Conservation (phyloP, 352 stramenopile species). For the Pythium chondricola region DNA sequence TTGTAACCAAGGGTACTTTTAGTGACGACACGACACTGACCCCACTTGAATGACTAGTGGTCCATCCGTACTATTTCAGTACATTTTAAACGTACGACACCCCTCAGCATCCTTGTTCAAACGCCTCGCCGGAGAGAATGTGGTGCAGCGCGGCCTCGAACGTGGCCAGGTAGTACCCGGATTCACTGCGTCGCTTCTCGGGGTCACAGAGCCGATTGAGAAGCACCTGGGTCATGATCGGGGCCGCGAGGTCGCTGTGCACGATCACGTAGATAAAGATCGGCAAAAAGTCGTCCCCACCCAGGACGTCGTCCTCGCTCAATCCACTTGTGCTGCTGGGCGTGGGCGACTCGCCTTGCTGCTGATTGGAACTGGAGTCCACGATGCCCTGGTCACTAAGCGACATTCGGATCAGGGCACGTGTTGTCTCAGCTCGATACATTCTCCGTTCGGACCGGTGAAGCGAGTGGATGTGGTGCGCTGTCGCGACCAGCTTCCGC, state of each 20-base stretch:
- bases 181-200: slow-evolving; percentile 79
- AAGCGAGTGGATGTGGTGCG: slow-evolving; percentile 65
- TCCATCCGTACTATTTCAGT: not conserved
- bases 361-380: not conserved
- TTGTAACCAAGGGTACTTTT: too few species aligned
- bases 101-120: too few species aligned
- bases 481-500: slow-evolving; percentile 67
- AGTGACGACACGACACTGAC: too few species aligned
- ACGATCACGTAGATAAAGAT: slow-evolving; percentile 90
- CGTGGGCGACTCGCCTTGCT: not conserved
- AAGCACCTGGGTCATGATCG: slow-evolving; percentile 77
- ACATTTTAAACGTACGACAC: not conserved
- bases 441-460: slow-evolving; percentile 60
- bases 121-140: slow-evolving; percentile 62
- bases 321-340: slow-evolving; percentile 2
- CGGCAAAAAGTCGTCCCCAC: slow-evolving; percentile 79
- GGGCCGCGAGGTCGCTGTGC: slow-evolving; percentile 62
- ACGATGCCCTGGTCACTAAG: slow-evolving; percentile 1
- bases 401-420: slow-evolving; percentile 5
- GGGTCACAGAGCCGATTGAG: slow-evolving; percentile 80
- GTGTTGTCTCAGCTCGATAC: slow-evolving; percentile 10
- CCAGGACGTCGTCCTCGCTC: slow-evolving; percentile 64
- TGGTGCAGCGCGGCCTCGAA: slow-evolving; percentile 79
- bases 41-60: not conserved
- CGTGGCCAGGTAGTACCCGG: slow-evolving; percentile 84